Percentiles rank a stretch among this genome's conserved stretches.
These are phyloP conservation scores for Ananas comosus DNA, from an alignment of 176 grass and related monocot genomes.

Conservation along the genomic window DNA sequence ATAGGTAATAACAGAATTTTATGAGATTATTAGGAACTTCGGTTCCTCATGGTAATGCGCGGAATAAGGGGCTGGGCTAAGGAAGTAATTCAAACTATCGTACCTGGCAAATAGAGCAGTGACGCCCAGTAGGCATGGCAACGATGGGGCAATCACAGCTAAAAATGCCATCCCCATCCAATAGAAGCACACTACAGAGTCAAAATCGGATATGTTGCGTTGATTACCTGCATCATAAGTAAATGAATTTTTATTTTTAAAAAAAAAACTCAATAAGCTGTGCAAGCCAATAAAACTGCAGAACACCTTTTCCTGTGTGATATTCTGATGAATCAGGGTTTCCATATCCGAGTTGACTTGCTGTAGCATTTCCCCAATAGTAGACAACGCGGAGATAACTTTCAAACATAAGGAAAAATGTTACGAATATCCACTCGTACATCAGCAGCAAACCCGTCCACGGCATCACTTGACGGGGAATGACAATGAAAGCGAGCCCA, in stretches of 20 bases:
- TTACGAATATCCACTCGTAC: slow-evolving; percentile 63
- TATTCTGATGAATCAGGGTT: slow-evolving; percentile 39
- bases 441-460: slow-evolving; percentile 78
- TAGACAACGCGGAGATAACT: slow-evolving; percentile 56
- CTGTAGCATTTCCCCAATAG: slow-evolving; percentile 48
- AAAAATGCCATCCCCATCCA: slow-evolving; percentile 65
- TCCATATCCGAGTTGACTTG: slow-evolving; percentile 37
- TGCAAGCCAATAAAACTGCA: slow-evolving; percentile 18
- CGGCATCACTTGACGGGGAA: slow-evolving; percentile 74
- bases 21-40: not conserved
- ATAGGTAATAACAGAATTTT: too few species aligned
- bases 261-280: not conserved
- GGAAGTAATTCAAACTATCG: slow-evolving; percentile 3
- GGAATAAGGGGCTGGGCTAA: not conserved
- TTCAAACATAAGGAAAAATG: slow-evolving; percentile 69
- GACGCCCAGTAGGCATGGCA: slow-evolving; percentile 55
- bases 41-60: not conserved
- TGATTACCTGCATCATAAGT: slow-evolving; percentile 44
- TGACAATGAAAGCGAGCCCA: slow-evolving; percentile 51
- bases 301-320: slow-evolving; percentile 53
- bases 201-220: slow-evolving; percentile 39
- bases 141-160: slow-evolving; percentile 43
- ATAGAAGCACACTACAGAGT: slow-evolving; percentile 41
- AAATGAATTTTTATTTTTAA: not conserved
- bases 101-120: slow-evolving; percentile 86